Percentiles rank a stretch among this genome's conserved stretches.
Conservation (phyloP, 2,329 filamentous ascomycete genomes). For the Venturia nashicola region DNA sequence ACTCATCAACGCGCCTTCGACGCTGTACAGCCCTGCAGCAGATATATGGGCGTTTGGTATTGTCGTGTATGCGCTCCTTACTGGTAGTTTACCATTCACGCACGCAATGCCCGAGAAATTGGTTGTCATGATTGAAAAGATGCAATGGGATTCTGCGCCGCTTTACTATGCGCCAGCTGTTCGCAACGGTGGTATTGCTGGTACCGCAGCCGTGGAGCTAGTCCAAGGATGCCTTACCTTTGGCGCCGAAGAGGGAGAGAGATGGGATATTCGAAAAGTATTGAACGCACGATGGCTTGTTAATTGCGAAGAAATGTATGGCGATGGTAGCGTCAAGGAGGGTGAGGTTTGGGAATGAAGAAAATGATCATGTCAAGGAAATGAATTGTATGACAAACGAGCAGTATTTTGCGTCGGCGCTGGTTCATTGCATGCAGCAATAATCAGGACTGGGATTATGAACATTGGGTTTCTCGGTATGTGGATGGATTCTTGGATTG, state of each 20-base stretch:
- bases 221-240: slow-evolving; percentile 48
- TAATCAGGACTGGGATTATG: background rate
- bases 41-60: slow-evolving; percentile 59
- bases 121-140: slow-evolving; percentile 45
- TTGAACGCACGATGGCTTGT: background rate
- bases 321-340: slow-evolving; percentile 7
- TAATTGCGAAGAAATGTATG: slow-evolving; percentile 4
- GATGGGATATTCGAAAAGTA: slow-evolving; percentile 4
- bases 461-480: background rate
- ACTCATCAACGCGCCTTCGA: slow-evolving; percentile 27
- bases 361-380: background rate
- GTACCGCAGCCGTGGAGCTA: slow-evolving; percentile 30
- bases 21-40: slow-evolving; percentile 40
- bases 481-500: background rate
- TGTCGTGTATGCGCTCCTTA: slow-evolving; percentile 47
- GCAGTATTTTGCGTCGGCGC: background rate
- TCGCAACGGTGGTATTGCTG: slow-evolving; percentile 20
- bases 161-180: slow-evolving; percentile 32
- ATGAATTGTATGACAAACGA: background rate
- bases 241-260: slow-evolving; percentile 38
- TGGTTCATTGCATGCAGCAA: background rate
- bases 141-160: slow-evolving; percentile 43
- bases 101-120: slow-evolving; percentile 47
- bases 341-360: slow-evolving; percentile 2
- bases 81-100: slow-evolving; percentile 50